These are phyloP conservation scores for Pleurotus ostreatus DNA, from an alignment of 768 basidiomycete genomes.

Conservation along the genomic window DNA sequence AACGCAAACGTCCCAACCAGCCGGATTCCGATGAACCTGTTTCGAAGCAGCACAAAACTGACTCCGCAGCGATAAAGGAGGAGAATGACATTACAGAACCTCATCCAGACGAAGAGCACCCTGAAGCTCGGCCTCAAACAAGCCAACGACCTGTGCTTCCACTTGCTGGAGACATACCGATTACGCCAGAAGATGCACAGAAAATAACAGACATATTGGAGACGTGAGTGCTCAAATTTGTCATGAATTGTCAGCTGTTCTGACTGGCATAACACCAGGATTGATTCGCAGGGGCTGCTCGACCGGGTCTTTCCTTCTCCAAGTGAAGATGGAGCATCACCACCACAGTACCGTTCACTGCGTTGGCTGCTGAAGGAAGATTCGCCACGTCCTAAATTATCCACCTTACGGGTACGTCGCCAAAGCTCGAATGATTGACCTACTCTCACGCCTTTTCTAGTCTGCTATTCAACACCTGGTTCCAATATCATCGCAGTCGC, in stretches of 20 bases:
- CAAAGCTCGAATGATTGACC: background rate
- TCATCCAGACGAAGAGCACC: constrained; percentile 1
- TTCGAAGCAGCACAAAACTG: constrained; percentile 45
- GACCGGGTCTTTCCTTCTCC: constrained; percentile 72
- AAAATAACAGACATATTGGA: constrained; percentile 54
- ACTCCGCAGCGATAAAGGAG: constrained; percentile 12
- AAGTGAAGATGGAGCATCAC: constrained; percentile 34
- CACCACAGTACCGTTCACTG: constrained; percentile 43
- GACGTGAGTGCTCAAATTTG: constrained; percentile 30
- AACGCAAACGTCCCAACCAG: constrained; percentile 61
- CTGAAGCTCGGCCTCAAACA: background rate
- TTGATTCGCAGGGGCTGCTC: constrained; percentile 72
- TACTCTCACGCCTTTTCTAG: constrained; percentile 23
- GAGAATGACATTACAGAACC: constrained; percentile 5
- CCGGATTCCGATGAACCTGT: constrained; percentile 45
- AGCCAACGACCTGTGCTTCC: constrained; percentile 20
- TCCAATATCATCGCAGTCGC: constrained; percentile 64
- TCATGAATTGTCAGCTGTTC: background rate
- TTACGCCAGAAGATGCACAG: constrained; percentile 38
- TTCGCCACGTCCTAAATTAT: constrained; percentile 43
- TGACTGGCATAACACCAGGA: constrained; percentile 28
- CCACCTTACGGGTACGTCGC: constrained; percentile 51
- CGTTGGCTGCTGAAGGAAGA: constrained; percentile 54
- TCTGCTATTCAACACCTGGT: constrained; percentile 64
- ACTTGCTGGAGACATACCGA: constrained; percentile 44